These are phyloP conservation scores for Dipteronia sinensis DNA, from an alignment of 345 rosid species.

Conservation along the genomic window DNA sequence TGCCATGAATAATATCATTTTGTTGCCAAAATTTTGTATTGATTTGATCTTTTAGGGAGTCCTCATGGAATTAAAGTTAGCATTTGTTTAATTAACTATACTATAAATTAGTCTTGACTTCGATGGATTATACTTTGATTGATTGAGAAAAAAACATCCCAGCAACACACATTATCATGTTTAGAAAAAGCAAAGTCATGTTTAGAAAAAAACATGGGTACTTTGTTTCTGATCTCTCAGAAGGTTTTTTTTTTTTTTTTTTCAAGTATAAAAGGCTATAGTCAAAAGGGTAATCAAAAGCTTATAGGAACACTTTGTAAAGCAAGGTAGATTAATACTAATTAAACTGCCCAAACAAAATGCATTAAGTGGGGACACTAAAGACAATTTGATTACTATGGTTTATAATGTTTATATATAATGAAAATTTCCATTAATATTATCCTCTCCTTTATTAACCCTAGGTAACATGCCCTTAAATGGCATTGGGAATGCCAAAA, in stretches of 20 bases:
- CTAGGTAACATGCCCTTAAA: conserved; percentile 28
- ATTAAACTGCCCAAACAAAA: conserved; percentile 41
- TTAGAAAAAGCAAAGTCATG: too few relatives aligned
- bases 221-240: conserved; percentile 30
- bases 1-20: too few relatives aligned
- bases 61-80: too few relatives aligned
- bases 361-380: conserved; percentile 37
- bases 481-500: conserved; percentile 60
- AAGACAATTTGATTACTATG: neutral
- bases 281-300: conserved; percentile 51
- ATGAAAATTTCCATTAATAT: neutral
- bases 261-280: conserved; percentile 23
- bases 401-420: conserved; percentile 29
- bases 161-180: too few relatives aligned
- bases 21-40: too few relatives aligned
- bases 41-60: too few relatives aligned
- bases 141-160: too few relatives aligned
- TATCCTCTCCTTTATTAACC: conserved; percentile 9
- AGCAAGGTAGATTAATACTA: conserved; percentile 26
- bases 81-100: too few relatives aligned
- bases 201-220: conserved; percentile 21
- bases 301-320: conserved; percentile 22
- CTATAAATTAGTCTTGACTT: too few relatives aligned
- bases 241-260: neutral
- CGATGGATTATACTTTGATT: too few relatives aligned